Evolutionary conservation across 768 basidiomycete species (phyloP), one percentile per base, ranked within the genome.

Genomic region (Kwoniella europaea): DNA sequence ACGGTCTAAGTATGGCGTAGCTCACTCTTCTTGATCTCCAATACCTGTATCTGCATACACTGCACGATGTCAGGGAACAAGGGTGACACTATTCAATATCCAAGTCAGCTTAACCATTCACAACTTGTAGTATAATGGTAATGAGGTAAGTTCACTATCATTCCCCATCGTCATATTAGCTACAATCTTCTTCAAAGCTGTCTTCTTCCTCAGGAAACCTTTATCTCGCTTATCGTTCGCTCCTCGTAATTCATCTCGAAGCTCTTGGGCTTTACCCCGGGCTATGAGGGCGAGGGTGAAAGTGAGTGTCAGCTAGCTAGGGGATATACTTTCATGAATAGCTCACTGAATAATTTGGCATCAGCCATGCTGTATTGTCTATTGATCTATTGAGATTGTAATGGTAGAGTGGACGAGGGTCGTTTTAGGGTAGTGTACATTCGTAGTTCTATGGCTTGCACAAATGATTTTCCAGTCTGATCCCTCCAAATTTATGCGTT

Each of bases 101-200:
- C 6, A 5, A 5, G 55, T 29, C 9, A 50, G 46, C 27, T 27
- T 27, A 27, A 27, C 27, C 27, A 27, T 27, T 27, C 27, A 27
- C 27, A 27, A 3, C 27, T 27, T 27, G 27, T 27, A 27, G 27
- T 27, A 27, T 27, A 27, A 3, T 27, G 27, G 27, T 27, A 27
- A 27, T 27, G 27, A 27, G 27, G 27, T 27, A 27, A 27, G 27
- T 94, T 85, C 82, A 97, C 96, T 95, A 85, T 98, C 95, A 81
- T 94, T 97, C 55, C 97, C 97, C 95, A 99, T 98, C 3, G 97
- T 99, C 84, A 98, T 98, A 84, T 98, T 98, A 53, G 97, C 97
- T 13, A 98, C 94, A 71, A 98, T 91, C 86, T 95, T 96, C 88
- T 99, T 98, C 77, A 98, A 85, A 20, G 93, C 91, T 0, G 89